Base-by-base conservation (phyloP, 2,329 filamentous ascomycete genomes). In the Shiraia sp. region DNA sequence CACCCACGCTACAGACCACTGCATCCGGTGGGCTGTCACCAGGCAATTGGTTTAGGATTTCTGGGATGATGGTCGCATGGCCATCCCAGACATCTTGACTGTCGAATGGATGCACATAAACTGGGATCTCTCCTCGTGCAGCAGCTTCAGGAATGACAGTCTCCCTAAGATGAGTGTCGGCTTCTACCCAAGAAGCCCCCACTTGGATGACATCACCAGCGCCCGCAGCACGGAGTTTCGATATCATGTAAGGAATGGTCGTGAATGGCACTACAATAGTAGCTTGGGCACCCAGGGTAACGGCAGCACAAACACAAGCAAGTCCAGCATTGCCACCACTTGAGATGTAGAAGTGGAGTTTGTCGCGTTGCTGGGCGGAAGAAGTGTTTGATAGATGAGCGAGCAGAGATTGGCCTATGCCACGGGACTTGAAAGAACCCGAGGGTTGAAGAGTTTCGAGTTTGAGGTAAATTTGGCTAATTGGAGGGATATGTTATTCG, bases 281-380 rank as follows among this genome's bases (percentile, higher is more conserved):
- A 55, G 81, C 82, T 1, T 80, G 81, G 29, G 78, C 77, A 1
- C 75, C 69, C 5, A 92, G 76, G 2, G 78, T 73, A 10, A 73
- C 71, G 6, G 88, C 86, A 1, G 88, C 85, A 23, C 80, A 82
- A 10, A 87, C 86, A 57, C 86, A 88, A 0, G 87, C 89, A 1
- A 95, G 79, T 1, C 89, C 89, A 1, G 89, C 89, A 62, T 93
- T 93, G 36, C 89, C 89, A 44, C 87, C 88, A 1, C 81, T 87
- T 8, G 83, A 85, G 61, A 79, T 85, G 74, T 87, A 92, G 78
- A 91, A 91, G 72, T 87, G 86, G 1, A 77, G 71, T 7, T 34
- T 33, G 10, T 40, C 17, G 44, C 29, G 32, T 12, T 13, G 19
- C 19, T 22, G 19, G 8, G 26, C 61, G 47, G 8, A 54, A 14